Evolutionary conservation across 2,329 filamentous ascomycete species (phyloP).

Genomic region (Fusarium tjaetaba): DNA sequence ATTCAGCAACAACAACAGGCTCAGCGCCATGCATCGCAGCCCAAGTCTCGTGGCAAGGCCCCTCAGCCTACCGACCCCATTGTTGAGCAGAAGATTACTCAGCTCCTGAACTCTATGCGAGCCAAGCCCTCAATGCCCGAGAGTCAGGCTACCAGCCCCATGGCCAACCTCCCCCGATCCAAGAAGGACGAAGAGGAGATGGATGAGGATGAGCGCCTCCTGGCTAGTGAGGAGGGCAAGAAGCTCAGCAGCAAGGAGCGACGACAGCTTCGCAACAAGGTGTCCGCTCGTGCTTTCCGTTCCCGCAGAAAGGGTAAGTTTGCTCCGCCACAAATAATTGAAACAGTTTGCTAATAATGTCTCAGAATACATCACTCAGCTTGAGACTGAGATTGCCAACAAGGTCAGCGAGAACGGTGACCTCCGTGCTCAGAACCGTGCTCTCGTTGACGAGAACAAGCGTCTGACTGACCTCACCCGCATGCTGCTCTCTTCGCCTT

Average conservation of each 20-base stretch:
- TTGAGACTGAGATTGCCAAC: constrained; percentile 86
- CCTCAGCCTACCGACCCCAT: constrained; percentile 71
- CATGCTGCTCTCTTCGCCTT: constrained; percentile 81
- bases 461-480: constrained; percentile 81
- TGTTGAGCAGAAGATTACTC: constrained; percentile 92
- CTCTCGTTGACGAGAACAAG: constrained; percentile 85
- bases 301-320: constrained; percentile 94
- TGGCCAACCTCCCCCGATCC: constrained; percentile 75
- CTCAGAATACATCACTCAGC: constrained; percentile 93
- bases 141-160: constrained; percentile 55
- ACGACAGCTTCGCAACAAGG: constrained; percentile 97
- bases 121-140: constrained; percentile 70
- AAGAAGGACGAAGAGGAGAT: constrained; percentile 98
- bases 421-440: constrained; percentile 81
- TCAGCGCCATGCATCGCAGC: constrained; percentile 60
- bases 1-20: constrained; percentile 59
- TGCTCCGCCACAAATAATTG: not conserved
- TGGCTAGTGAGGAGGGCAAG: constrained; percentile 98
- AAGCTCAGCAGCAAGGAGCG: constrained; percentile 98
- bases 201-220: constrained; percentile 94
- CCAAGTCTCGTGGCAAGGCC: constrained; percentile 60
- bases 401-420: constrained; percentile 87
- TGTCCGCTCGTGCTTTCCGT: constrained; percentile 96
- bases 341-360: constrained; percentile 22
- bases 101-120: constrained; percentile 91